Conservation (phyloP, 257 asterid species). For the Nicotiana tomentosiformis region DNA sequence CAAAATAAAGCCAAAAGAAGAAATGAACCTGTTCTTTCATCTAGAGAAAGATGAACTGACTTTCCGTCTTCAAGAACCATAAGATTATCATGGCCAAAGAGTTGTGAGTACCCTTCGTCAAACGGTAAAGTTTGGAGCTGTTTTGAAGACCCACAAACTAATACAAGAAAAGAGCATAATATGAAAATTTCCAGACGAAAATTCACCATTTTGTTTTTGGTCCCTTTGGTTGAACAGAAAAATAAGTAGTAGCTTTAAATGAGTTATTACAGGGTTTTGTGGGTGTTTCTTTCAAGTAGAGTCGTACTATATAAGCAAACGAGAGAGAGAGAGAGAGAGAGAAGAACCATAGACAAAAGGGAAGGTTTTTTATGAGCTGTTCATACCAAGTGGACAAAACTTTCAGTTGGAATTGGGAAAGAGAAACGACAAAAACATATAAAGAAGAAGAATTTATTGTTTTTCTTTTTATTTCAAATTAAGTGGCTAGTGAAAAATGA, state of each 20-base stretch:
- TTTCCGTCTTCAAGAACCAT: constrained; percentile 71
- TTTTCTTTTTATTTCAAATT: background rate
- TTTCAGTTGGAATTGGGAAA: background rate
- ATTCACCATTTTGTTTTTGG: constrained; percentile 19
- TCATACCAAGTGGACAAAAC: background rate
- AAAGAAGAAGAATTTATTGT: background rate
- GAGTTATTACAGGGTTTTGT: background rate
- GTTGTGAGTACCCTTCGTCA: constrained; percentile 83
- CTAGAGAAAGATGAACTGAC: constrained; percentile 57
- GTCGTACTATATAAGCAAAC: constrained; percentile 30
- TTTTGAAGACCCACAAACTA: constrained; percentile 47
- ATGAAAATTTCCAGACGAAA: constrained; percentile 17
- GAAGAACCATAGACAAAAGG: background rate
- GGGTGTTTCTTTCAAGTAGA: constrained; percentile 6
- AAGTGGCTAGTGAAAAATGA: background rate
- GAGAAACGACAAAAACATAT: background rate
- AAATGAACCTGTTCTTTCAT: constrained; percentile 66
- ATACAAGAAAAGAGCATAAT: constrained; percentile 25
- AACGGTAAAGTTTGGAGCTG: constrained; percentile 56
- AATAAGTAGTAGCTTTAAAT: background rate
- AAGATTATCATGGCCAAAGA: constrained; percentile 73
- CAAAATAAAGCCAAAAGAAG: background rate
- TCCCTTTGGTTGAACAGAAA: background rate
- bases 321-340: background rate
- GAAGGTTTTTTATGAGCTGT: background rate